Base-by-base conservation (phyloP, 257 asterid genomes). In the Fraxinus quadrangulata region DNA sequence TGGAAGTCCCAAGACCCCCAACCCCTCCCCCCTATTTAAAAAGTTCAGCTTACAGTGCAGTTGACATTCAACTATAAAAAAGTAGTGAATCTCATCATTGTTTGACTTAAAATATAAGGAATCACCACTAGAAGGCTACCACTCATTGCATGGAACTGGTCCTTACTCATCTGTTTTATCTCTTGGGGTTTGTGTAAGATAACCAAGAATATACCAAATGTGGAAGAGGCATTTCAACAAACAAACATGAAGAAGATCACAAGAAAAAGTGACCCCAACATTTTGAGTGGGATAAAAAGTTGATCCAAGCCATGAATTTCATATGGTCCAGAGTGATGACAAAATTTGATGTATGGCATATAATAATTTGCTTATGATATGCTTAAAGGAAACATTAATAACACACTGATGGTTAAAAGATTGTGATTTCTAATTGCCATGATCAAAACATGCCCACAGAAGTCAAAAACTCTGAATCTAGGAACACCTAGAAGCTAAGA, bases 31-130 rank as follows among this genome's bases (percentile, higher is more conserved):
- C 54, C 73, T 79, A 81, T 79, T 77, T 81, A 81, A 81, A 66
- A 81, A 78, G 51, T 63, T 67, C 23, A 67, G 71, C 67, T 73
- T 74, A 83, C n/a, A 59, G 75, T 17, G 75, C 72, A 65, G 82
- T 84, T 84, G 87, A 79, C 90, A 78, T 74, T 67, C 63, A 77
- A 63, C 73, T 61, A 37, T 26, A 45, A 67, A 79, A 84, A 81
- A 81, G 84, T 74, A 45, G 51, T 66, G 83, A 83, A 79, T 77
- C 83, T 77, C 76, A 73, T 80, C 82, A 75, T 76, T 81, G 79
- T 83, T 77, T 82, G 84, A 83, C 87, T 76, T 63, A 6, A 63
- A 63, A 24, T 74, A 30, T 26, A 77, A 40, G 73, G 21, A 45
- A 23, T 68, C 28, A 31, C 66, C 14, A 40, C 28, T 42, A 61